Percentiles rank a stretch among this genome's conserved stretches.
These are phyloP conservation scores for Chiua virens DNA, from an alignment of 768 basidiomycete species.

Conservation along the genomic window DNA sequence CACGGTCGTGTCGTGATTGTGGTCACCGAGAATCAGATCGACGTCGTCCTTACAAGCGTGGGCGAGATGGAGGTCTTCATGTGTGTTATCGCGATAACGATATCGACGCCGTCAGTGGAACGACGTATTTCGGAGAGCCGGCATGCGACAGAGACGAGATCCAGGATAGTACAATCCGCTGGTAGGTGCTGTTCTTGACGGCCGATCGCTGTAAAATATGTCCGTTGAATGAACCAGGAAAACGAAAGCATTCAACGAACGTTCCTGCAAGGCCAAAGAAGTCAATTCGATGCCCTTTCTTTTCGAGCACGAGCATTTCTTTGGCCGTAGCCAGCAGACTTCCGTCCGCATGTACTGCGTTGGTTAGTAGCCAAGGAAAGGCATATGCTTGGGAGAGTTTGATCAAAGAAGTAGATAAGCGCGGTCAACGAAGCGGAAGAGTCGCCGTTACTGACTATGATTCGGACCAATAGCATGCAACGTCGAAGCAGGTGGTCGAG, in stretches of 20 bases:
- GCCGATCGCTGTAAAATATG: background rate
- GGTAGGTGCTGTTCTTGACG: conserved; percentile 10
- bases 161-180: conserved; percentile 1
- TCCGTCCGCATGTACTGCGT: conserved; percentile 6
- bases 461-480: conserved; percentile 7
- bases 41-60: background rate
- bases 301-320: conserved; percentile 6
- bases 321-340: conserved; percentile 2
- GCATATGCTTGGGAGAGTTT: conserved; percentile 4
- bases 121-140: conserved; percentile 3
- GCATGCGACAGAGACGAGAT: conserved; percentile 10
- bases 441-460: background rate
- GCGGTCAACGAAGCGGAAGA: background rate
- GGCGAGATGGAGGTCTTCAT: conserved; percentile 6
- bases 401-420: no score
- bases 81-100: conserved; percentile 10
- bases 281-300: conserved; percentile 3
- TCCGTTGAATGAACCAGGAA: background rate
- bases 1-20: conserved; percentile 13
- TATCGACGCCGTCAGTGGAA: background rate
- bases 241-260: background rate
- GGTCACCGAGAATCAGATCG: conserved; percentile 8
- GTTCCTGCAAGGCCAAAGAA: conserved; percentile 12
- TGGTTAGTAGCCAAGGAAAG: conserved; percentile 12
- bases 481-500: conserved; percentile 13